Evolutionary conservation across 345 rosid genomes (phyloP).

Genomic region (Psidium friedrichsthalianum): DNA sequence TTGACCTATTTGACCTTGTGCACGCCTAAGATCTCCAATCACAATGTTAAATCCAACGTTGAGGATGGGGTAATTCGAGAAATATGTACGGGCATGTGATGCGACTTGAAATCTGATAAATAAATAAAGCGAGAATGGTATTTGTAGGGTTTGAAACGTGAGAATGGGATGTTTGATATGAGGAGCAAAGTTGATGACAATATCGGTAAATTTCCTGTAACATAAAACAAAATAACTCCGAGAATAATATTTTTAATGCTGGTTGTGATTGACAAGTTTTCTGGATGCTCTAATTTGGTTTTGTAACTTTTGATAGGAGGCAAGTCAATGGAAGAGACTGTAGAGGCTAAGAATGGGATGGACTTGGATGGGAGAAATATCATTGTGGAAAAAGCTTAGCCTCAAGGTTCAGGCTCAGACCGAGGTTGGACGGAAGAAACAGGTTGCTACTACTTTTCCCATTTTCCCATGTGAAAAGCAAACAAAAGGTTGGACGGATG

Average conservation of each 20-base stretch:
- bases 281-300: slow-evolving; percentile 47
- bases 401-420: too few species aligned
- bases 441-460: too few species aligned
- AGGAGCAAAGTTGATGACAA: neutral
- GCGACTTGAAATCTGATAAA: neutral
- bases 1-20: neutral
- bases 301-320: too few species aligned
- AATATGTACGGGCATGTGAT: neutral
- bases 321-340: slow-evolving; percentile 68
- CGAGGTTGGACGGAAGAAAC: fast-evolving
- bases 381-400: slow-evolving; percentile 43
- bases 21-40: neutral
- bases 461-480: neutral
- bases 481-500: neutral
- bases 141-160: neutral
- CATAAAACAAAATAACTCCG: neutral
- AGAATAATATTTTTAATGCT: slow-evolving; percentile 3
- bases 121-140: neutral
- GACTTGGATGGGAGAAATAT: slow-evolving; percentile 76
- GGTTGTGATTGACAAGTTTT: slow-evolving; percentile 78
- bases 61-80: neutral
- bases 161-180: neutral
- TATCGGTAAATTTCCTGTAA: neutral
- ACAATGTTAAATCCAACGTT: neutral
- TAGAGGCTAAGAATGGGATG: slow-evolving; percentile 71